These are phyloP conservation scores for Botryotinia convoluta DNA, from an alignment of 2,329 filamentous ascomycete genomes.

Conservation along the genomic window DNA sequence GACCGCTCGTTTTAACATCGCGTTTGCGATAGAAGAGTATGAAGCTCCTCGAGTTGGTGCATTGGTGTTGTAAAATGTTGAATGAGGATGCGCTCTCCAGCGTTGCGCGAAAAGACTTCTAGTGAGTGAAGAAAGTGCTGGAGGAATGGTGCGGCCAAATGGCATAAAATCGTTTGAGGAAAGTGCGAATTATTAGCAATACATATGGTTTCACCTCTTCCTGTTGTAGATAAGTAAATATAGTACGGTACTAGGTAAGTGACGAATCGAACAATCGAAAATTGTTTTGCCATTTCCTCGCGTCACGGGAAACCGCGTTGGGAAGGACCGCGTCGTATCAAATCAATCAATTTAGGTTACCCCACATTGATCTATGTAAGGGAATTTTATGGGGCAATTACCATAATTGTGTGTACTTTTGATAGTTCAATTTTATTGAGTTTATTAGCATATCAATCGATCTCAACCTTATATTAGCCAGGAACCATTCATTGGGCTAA, in stretches of 20 bases:
- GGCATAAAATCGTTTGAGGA: constrained; percentile 36
- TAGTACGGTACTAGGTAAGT: background rate
- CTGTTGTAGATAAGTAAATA: constrained; percentile 4
- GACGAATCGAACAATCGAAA: background rate
- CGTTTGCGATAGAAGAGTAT: constrained; percentile 37
- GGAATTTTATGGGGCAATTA: background rate
- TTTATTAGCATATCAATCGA: background rate
- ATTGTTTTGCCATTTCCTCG: constrained; percentile 9
- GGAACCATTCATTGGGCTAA: background rate
- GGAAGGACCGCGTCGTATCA: constrained; percentile 10
- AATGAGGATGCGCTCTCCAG: constrained; percentile 31
- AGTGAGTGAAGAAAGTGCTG: constrained; percentile 32
- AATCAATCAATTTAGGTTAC: constrained; percentile 2
- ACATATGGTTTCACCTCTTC: constrained; percentile 19
- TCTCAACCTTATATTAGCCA: background rate
- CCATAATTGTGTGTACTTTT: background rate
- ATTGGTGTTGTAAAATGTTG: constrained; percentile 26
- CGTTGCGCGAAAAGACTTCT: constrained; percentile 33
- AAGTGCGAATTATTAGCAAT: constrained; percentile 22
- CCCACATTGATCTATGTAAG: background rate
- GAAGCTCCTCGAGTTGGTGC: constrained; percentile 21
- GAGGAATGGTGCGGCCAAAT: constrained; percentile 30
- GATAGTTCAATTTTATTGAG: background rate
- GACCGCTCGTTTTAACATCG: constrained; percentile 39
- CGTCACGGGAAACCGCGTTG: constrained; percentile 6